A percentile compares a stretch with the other conserved stretches of the same genome.
These are phyloP conservation scores for Metschnikowia cerradonensis DNA, from an alignment of 805 yeast genomes.

Conservation along the genomic window DNA sequence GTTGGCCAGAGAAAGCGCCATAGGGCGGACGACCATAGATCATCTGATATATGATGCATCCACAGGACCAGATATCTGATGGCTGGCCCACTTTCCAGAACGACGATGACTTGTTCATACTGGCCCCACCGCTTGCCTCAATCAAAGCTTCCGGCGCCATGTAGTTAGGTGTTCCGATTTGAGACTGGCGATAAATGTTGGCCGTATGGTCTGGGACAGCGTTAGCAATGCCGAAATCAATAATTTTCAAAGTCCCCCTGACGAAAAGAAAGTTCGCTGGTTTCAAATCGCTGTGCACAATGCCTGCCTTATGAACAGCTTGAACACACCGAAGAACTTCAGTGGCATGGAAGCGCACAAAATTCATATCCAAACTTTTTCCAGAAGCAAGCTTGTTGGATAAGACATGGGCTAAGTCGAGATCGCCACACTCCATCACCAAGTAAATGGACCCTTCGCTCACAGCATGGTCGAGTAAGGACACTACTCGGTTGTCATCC, in stretches of 20 bases:
- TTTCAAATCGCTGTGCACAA: conserved; percentile 78
- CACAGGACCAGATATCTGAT: conserved; percentile 97
- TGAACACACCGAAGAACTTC: conserved; percentile 79
- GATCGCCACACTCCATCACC: conserved; percentile 94
- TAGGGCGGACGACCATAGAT: conserved; percentile 91
- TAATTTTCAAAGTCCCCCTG: conserved; percentile 77
- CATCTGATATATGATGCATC: conserved; percentile 94
- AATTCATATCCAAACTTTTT: conserved; percentile 56
- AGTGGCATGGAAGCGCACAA: conserved; percentile 72
- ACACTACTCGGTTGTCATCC: conserved; percentile 67
- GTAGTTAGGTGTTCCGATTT: conserved; percentile 92
- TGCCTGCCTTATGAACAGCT: conserved; percentile 83
- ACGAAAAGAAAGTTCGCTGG: conserved; percentile 73
- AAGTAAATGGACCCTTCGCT: conserved; percentile 59
- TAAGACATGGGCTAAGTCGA: conserved; percentile 80
- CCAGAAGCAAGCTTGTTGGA: conserved; percentile 47
- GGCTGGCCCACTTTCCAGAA: conserved; percentile 87
- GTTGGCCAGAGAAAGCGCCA: conserved; percentile 70
- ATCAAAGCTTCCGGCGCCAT: conserved; percentile 96
- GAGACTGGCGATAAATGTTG: conserved; percentile 83
- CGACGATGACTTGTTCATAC: conserved; percentile 28
- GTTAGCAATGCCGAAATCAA: conserved; percentile 95
- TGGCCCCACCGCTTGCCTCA: conserved; percentile 31
- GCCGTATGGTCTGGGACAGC: conserved; percentile 90
- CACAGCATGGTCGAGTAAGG: conserved; percentile 69